Base-by-base conservation (phyloP, 257 asterid genomes). In the Fraxinus quadrangulata region DNA sequence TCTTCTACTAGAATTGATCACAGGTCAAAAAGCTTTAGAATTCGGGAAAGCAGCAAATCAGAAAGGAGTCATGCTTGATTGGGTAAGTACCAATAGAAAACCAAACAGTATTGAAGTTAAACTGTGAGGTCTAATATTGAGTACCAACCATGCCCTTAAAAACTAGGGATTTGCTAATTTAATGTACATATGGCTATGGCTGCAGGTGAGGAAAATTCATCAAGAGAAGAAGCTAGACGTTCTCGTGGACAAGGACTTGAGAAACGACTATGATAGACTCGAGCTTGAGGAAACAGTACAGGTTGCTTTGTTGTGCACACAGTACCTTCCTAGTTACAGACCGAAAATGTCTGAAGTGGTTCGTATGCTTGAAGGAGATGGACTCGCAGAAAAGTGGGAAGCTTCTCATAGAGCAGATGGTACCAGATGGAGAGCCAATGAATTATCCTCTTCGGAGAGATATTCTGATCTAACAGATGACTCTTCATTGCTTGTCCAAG, bases 321-420 rank as follows among this genome's bases (percentile, higher is more conserved):
- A 91, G 19, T 90, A 88, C 80, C 95, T 87, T 65, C 98, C 99
- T 1, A 86, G 81, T 78, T 92, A 91, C 3, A 84, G 99, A 72
- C 99, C 99, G 21, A 95, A 87, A 83, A 95, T 93, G 98, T 91
- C 97, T 17, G 98, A 95, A 82, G 98, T 95, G 45, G 96, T 95
- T 3, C 81, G 97, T 73, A 93, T 95, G 99, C 92, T 95, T 0
- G 98, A 90, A 85, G 99, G 99, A 6, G 99, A 92, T 42, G 99
- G 98, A 67, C 96, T 93, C 0, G 98, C 95, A 3, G 98, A 95
- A 65, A 95, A 91, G 81, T 95, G 99, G 99, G 99, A 91, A 83
- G 97, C 96, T n/a, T 91, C 97, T 1, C 97, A 89, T 70, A 91
- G 91, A 78, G 91, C 91, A 1, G 96, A 90, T 82, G 78, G 92